Evolutionary conservation across 768 basidiomycete species (phyloP).

Genomic region (Dendrothele bispora): DNA sequence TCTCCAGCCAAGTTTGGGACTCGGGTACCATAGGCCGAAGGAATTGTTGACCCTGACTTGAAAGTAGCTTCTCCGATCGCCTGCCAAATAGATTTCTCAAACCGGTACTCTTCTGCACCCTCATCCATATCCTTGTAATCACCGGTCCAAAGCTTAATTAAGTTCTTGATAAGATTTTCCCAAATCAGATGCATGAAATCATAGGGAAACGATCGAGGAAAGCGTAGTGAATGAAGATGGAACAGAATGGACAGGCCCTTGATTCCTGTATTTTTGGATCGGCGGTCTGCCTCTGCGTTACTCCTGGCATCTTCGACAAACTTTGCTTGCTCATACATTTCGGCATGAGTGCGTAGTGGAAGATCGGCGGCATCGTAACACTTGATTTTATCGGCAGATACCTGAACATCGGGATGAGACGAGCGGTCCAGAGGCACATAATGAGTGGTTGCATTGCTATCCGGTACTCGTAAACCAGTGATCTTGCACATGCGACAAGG

Average conservation of each 20-base stretch:
- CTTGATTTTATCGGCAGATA: background rate
- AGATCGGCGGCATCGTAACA: conserved; percentile 2
- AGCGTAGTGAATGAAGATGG: conserved; percentile 17
- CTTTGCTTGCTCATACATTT: conserved; percentile 8
- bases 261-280: conserved; percentile 18
- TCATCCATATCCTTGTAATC: conserved; percentile 28
- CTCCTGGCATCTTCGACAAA: conserved; percentile 9
- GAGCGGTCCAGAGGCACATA: conserved; percentile 21
- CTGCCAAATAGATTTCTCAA: conserved; percentile 24
- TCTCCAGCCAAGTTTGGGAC: conserved; percentile 23
- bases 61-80: conserved; percentile 24
- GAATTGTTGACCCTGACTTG: conserved; percentile 21
- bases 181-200: conserved; percentile 36
- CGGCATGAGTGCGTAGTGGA: conserved; percentile 16
- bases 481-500: conserved; percentile 39
- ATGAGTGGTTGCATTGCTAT: conserved; percentile 2
- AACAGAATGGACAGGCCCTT: conserved; percentile 20
- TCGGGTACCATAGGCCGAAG: conserved; percentile 21
- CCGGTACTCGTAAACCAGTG: conserved; percentile 15
- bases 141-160: conserved; percentile 34
- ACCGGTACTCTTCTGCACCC: conserved; percentile 18
- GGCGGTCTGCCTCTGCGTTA: conserved; percentile 10
- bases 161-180: conserved; percentile 27
- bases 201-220: conserved; percentile 26
- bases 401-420: conserved; percentile 7